Evolutionary conservation across 176 grass and related monocot genomes (phyloP), one percentile per base, ranked within the genome.

Genomic region (Cymbopogon citratus): DNA sequence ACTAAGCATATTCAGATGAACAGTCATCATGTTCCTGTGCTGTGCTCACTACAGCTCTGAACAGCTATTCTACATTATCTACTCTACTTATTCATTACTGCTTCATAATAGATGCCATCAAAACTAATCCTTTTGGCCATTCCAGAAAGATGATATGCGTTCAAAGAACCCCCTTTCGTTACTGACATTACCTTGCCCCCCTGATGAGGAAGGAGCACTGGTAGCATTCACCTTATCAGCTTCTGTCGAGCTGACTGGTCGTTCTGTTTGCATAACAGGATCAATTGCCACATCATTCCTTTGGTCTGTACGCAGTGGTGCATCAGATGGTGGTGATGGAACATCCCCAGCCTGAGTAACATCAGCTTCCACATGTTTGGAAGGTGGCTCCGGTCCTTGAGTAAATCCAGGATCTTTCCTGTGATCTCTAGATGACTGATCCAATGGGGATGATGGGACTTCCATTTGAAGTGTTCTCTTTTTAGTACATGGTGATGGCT

Each of bases 101-200:
- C 76, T 67, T 74, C 24, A 75, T 10, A 80, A 63, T 2, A 24
- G 51, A 13, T 10, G 25, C 9, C 23, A 70, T 57, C 36, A 14
- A 23, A 73, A 3, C 45, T 57, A 63, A 60, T 14, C 7, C 9
- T 75, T 69, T 69, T 7, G 62, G 13, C 48, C 87, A 84, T 65
- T 88, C 76, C 69, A 84, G 14, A 74, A 26, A 4, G 49, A 69
- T 27, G 25, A 80, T 75, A 84, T 68, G 26, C 81, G 65, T 69
- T 66, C 69, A 69, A 84, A 73, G 56, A 77, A 38, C 9, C 87
- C 67, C 69, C 15, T 49, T 49, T 38, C 73, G 19, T 80, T 73
- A 73, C 46, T 4, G 3, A 57, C 4, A 59, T 36, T 77, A 34
- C 34, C 36, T 77, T 69, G 35, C 4, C 2, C 48, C 25, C 2